These are phyloP conservation scores for Ophiostoma ulmi DNA, from an alignment of 2,329 filamentous ascomycete species.

Conservation along the genomic window DNA sequence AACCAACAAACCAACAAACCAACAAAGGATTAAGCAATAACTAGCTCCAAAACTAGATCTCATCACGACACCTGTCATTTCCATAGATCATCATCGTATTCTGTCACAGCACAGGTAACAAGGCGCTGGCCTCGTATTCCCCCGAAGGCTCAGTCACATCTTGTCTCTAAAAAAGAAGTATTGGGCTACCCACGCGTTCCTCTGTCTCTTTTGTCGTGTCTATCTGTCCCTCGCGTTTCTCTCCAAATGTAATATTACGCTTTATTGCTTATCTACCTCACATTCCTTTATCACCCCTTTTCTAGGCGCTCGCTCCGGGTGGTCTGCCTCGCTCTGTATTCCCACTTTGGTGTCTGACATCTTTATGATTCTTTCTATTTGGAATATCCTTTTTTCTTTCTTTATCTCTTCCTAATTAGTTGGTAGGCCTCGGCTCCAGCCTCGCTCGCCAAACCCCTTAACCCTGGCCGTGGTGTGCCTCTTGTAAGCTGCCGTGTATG, in stretches of 20 bases:
- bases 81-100: neutral
- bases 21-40: neutral
- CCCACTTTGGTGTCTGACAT: neutral
- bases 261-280: neutral
- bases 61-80: neutral
- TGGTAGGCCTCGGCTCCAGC: neutral
- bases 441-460: neutral
- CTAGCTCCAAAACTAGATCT: neutral
- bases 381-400: neutral
- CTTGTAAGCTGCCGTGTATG: neutral
- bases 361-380: neutral
- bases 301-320: neutral
- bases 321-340: neutral
- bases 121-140: neutral
- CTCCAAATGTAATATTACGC: neutral
- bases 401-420: neutral
- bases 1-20: too few species aligned
- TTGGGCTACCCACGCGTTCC: neutral
- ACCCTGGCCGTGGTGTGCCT: neutral
- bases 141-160: neutral
- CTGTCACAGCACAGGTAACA: neutral
- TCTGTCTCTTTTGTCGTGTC: neutral
- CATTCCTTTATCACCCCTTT: constrained; percentile 8
- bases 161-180: neutral
- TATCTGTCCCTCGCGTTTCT: neutral